A percentile compares a stretch with the other conserved stretches of the same genome.
Conservation (phyloP, 2,329 filamentous ascomycete genomes). For the Beauveria sp. region DNA sequence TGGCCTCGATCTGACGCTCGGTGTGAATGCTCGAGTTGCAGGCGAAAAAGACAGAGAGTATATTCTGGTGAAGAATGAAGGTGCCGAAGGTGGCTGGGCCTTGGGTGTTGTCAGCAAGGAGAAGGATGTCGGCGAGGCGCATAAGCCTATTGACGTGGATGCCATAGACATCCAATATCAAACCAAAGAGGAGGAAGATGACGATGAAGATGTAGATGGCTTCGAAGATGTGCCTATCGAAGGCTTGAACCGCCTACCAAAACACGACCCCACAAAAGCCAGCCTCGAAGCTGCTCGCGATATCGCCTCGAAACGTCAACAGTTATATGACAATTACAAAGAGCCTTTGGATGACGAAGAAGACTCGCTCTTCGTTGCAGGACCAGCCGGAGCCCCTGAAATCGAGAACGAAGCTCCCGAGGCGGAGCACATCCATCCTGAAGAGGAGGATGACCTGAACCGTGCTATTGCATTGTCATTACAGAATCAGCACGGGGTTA, state of each 20-base stretch:
- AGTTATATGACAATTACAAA: slow-evolving; percentile 19
- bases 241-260: slow-evolving; percentile 77
- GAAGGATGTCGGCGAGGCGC: slow-evolving; percentile 68
- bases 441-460: slow-evolving; percentile 57
- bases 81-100: slow-evolving; percentile 92
- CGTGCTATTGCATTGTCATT: slow-evolving; percentile 81
- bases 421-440: slow-evolving; percentile 30
- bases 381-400: slow-evolving; percentile 19
- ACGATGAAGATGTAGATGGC: slow-evolving; percentile 61
- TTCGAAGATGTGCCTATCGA: slow-evolving; percentile 93
- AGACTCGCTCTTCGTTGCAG: slow-evolving; percentile 41
- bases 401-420: slow-evolving; percentile 20
- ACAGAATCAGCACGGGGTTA: slow-evolving; percentile 47
- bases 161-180: slow-evolving; percentile 50
- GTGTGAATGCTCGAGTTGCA: slow-evolving; percentile 59
- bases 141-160: slow-evolving; percentile 91
- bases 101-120: slow-evolving; percentile 85
- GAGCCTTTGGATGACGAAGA: slow-evolving; percentile 27
- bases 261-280: slow-evolving; percentile 24
- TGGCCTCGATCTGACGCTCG: slow-evolving; percentile 62
- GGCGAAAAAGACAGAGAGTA: slow-evolving; percentile 90
- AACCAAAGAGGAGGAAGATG: slow-evolving; percentile 50
- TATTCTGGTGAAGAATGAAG: slow-evolving; percentile 90
- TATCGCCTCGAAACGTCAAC: slow-evolving; percentile 20
- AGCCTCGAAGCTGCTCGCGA: slow-evolving; percentile 20